A percentile compares a stretch with the other conserved stretches of the same genome.
Conservation (phyloP, 345 rosid genomes). For the Turnera subulata region DNA sequence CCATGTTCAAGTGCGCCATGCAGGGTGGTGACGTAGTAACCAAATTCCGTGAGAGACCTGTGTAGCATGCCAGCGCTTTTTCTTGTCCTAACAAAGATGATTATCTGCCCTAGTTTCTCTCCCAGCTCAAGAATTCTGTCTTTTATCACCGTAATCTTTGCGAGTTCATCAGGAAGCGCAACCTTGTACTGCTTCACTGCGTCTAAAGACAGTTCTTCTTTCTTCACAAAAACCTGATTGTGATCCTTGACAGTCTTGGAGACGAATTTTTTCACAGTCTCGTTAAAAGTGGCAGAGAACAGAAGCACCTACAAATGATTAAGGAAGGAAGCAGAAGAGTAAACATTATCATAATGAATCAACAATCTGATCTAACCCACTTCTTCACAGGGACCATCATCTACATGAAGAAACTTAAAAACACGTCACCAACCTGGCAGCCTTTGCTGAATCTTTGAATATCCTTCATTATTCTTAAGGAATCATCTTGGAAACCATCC, state of each 20-base stretch:
- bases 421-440: slow-evolving; percentile 63
- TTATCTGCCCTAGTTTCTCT: slow-evolving; percentile 77
- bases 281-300: slow-evolving; percentile 90
- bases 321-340: background rate
- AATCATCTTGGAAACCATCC: slow-evolving; percentile 95
- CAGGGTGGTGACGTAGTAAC: slow-evolving; percentile 80
- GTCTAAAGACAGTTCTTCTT: slow-evolving; percentile 81
- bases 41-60: slow-evolving; percentile 54
- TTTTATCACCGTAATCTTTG: slow-evolving; percentile 68
- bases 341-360: no score
- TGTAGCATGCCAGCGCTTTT: slow-evolving; percentile 59
- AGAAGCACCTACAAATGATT: slow-evolving; percentile 56
- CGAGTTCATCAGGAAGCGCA: slow-evolving; percentile 62
- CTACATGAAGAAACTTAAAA: background rate
- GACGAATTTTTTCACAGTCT: slow-evolving; percentile 75
- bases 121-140: slow-evolving; percentile 84
- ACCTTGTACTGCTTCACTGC: slow-evolving; percentile 93
- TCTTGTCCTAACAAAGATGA: slow-evolving; percentile 69
- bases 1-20: slow-evolving; percentile 61
- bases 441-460: slow-evolving; percentile 46
- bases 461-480: slow-evolving; percentile 81
- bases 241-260: slow-evolving; percentile 44
- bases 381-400: background rate
- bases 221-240: slow-evolving; percentile 87
- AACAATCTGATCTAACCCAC: no score